phyloP scores from a whole-genome alignment of 805 yeast genomes.

The Naumovozyma castellii region DNA sequence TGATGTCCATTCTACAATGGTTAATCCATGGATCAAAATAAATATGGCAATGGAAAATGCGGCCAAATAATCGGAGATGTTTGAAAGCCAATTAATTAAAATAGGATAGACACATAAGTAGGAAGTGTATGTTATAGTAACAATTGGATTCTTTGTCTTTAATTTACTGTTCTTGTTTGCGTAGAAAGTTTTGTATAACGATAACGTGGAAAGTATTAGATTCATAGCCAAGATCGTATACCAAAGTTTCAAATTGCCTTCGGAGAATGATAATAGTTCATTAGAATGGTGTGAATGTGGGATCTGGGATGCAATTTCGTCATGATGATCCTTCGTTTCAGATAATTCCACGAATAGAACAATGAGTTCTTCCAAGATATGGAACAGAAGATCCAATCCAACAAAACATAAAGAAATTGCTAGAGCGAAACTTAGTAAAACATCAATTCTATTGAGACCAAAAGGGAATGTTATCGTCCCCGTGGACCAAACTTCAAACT shows the following conservation, averaged over 20 bases:
- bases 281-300: slow-evolving; percentile 28
- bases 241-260: slow-evolving; percentile 18
- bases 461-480: slow-evolving; percentile 80
- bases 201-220: slow-evolving; percentile 15
- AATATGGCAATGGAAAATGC: slow-evolving; percentile 21
- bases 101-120: slow-evolving; percentile 24
- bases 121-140: slow-evolving; percentile 23
- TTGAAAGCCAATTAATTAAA: slow-evolving; percentile 12
- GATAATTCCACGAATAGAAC: slow-evolving; percentile 27
- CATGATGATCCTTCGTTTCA: slow-evolving; percentile 19
- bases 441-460: slow-evolving; percentile 88
- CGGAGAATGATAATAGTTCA: slow-evolving; percentile 1
- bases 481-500: slow-evolving; percentile 84
- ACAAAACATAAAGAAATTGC: slow-evolving; percentile 81
- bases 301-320: slow-evolving; percentile 24
- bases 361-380: slow-evolving; percentile 69
- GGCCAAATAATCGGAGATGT: slow-evolving; percentile 23
- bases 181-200: slow-evolving; percentile 20
- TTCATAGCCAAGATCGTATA: slow-evolving; percentile 15
- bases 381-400: slow-evolving; percentile 82
- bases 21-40: slow-evolving; percentile 25
- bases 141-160: slow-evolving; percentile 28
- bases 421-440: slow-evolving; percentile 76
- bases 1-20: slow-evolving; percentile 29
- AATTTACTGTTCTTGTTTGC: slow-evolving; percentile 23